Evolutionary conservation across 768 basidiomycete genomes (phyloP).

Genomic region (Hysterangium stoloniferum): DNA sequence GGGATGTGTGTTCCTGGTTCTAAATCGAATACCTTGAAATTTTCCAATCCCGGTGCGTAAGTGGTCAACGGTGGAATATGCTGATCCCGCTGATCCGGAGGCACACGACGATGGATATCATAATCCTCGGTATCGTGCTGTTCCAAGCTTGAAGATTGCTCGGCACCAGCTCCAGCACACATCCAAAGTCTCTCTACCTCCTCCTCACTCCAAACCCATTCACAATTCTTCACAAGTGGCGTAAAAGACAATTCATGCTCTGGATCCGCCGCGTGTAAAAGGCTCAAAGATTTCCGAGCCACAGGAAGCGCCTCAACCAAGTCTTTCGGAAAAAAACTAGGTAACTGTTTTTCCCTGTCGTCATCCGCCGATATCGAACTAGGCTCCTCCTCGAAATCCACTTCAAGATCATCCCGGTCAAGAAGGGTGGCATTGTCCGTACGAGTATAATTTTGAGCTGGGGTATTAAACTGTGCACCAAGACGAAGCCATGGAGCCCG

Average conservation of each 20-base stretch:
- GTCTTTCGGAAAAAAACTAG: conserved; percentile 51
- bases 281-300: conserved; percentile 59
- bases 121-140: not conserved
- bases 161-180: no score
- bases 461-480: not conserved
- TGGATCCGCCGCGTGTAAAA: conserved; percentile 58
- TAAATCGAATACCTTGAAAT: conserved; percentile 54
- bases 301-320: conserved; percentile 48
- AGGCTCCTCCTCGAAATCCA: conserved; percentile 1
- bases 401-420: conserved; percentile 27
- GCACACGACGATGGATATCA: not conserved
- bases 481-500: conserved; percentile 2
- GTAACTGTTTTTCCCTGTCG: conserved; percentile 31
- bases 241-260: conserved; percentile 48
- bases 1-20: conserved; percentile 46
- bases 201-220: conserved; percentile 58
- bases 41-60: conserved; percentile 32
- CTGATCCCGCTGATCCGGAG: not conserved
- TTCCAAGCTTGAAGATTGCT: no score
- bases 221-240: conserved; percentile 22
- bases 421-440: conserved; percentile 20
- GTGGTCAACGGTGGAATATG: conserved; percentile 1
- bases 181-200: conserved; percentile 34
- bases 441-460: no score
- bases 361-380: not conserved